These are phyloP conservation scores for Symbiodinium natans DNA, from an alignment of 73 alveolate species.

Conservation along the genomic window DNA sequence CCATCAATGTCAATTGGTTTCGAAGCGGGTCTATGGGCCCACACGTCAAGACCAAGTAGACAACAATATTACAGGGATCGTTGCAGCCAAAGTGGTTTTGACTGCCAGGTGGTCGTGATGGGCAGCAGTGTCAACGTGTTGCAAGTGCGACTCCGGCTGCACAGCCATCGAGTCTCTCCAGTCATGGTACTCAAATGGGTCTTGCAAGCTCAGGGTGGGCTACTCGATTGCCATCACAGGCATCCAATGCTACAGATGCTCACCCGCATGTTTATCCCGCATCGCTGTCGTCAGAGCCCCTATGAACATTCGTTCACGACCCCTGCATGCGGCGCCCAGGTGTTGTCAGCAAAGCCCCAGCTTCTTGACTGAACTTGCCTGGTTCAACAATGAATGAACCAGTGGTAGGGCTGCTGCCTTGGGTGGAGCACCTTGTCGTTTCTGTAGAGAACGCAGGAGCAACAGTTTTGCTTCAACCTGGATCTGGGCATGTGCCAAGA, in stretches of 20 bases:
- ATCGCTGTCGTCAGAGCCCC: not conserved
- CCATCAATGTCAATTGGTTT: no score
- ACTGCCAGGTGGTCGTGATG: conserved; percentile 23
- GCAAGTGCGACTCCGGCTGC: conserved; percentile 39
- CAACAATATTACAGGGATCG: no score
- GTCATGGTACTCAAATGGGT: not conserved
- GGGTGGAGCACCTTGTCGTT: not conserved
- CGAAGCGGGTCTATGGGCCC: no score
- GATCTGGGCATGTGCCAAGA: not conserved
- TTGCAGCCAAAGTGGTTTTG: no score
- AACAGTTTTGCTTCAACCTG: no score
- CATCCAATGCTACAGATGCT: conserved; percentile 58
- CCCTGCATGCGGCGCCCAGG: not conserved
- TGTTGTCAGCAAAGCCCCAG: conserved; percentile 40
- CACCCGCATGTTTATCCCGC: not conserved
- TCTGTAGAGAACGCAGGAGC: not conserved
- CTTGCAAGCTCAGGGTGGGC: conserved; percentile 33
- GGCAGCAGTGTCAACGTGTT: conserved; percentile 43
- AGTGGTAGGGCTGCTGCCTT: no score
- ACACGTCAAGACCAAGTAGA: no score
- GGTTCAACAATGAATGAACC: not conserved
- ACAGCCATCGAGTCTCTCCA: not conserved
- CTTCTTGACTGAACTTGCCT: not conserved
- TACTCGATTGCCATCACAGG: conserved; percentile 32
- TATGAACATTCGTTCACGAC: not conserved